A percentile compares a stretch with the other conserved stretches of the same genome.
These are phyloP conservation scores for Penicillium sp. DNA, from an alignment of 2,329 filamentous ascomycete species.

Conservation along the genomic window DNA sequence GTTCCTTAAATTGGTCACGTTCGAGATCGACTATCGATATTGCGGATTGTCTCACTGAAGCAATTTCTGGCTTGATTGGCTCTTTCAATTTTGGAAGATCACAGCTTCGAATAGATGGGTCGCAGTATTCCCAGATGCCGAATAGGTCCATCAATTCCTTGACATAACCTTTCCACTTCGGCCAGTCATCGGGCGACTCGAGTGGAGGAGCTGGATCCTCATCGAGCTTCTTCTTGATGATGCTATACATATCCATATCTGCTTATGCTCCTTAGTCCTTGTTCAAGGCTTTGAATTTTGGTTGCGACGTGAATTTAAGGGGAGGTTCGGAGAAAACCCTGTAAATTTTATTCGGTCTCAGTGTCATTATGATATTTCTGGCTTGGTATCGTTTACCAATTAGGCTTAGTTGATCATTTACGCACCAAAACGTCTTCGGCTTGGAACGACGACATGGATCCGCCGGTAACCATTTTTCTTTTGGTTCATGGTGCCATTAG, in stretches of 20 bases:
- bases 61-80: not conserved
- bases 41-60: not conserved
- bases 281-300: not conserved
- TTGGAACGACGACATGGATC: not conserved
- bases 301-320: too few species aligned
- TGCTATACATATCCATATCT: too few species aligned
- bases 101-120: not conserved
- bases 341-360: not conserved
- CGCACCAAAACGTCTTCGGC: not conserved
- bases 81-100: not conserved
- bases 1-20: not conserved
- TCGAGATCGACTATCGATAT: not conserved
- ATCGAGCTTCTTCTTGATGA: not conserved
- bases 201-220: not conserved
- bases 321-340: not conserved
- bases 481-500: not conserved
- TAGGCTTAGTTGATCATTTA: not conserved
- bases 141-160: not conserved
- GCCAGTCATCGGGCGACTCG: not conserved
- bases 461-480: not conserved
- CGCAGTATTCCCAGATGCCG: not conserved
- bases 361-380: not conserved
- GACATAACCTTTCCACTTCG: not conserved
- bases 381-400: not conserved
- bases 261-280: not conserved